These are phyloP conservation scores for Neospora caninum DNA, from an alignment of 169 alveolate genomes.

Conservation along the genomic window DNA sequence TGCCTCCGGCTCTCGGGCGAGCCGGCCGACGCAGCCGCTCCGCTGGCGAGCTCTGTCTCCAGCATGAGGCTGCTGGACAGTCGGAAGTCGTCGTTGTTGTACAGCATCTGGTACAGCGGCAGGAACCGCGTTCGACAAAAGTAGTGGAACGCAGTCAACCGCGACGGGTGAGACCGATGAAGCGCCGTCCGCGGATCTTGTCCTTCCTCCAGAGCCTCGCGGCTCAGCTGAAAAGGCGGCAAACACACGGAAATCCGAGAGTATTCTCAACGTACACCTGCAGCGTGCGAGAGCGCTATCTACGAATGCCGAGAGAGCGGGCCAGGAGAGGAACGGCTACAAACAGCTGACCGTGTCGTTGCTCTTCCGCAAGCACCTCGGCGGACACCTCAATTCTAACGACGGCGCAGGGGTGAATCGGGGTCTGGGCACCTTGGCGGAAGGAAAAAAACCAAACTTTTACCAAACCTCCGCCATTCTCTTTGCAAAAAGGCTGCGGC, in stretches of 20 bases:
- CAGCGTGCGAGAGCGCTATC: background rate
- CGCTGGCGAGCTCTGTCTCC: background rate
- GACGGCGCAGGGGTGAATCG: too few species aligned
- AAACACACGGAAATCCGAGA: background rate
- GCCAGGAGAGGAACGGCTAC: too few species aligned
- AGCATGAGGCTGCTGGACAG: background rate
- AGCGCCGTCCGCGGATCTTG: background rate
- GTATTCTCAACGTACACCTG: background rate
- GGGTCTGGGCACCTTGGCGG: too few species aligned
- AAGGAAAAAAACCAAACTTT: too few species aligned
- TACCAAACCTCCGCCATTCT: too few species aligned
- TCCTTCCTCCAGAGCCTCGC: background rate
- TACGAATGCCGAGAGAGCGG: too few species aligned
- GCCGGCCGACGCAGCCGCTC: background rate
- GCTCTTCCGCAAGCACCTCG: too few species aligned
- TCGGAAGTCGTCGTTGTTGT: conserved; percentile 32
- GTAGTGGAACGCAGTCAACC: conserved; percentile 44
- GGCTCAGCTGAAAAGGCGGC: background rate
- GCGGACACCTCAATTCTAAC: too few species aligned
- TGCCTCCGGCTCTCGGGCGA: too few species aligned
- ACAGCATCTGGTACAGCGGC: conserved; percentile 47
- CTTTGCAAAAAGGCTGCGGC: background rate
- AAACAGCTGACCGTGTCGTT: too few species aligned
- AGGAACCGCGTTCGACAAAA: conserved; percentile 29
- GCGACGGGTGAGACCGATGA: conserved; percentile 37